phyloP scores from a whole-genome alignment of 2,329 filamentous ascomycete species.

The Chrysoporthe austroafricana region DNA sequence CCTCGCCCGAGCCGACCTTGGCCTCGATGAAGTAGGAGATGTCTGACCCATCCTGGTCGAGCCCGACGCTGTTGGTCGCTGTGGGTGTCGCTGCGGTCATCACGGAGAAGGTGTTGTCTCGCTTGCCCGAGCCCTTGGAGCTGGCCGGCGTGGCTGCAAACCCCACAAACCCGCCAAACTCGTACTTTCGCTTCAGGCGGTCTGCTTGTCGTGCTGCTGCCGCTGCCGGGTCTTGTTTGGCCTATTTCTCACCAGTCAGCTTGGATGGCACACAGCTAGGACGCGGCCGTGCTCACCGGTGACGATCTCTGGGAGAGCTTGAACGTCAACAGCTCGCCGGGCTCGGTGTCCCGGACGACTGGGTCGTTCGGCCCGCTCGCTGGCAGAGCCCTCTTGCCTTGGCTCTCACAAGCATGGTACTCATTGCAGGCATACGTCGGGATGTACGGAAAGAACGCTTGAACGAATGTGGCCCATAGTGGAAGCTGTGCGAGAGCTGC shows the following conservation, averaged over 20 bases:
- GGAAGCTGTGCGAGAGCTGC: constrained; percentile 49
- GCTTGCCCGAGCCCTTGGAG: constrained; percentile 37
- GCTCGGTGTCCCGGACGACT: neutral
- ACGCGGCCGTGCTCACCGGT: constrained; percentile 37
- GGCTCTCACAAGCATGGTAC: constrained; percentile 33
- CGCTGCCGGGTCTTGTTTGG: constrained; percentile 33
- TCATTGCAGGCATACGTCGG: constrained; percentile 39
- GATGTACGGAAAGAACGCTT: constrained; percentile 54
- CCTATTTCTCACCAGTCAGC: neutral
- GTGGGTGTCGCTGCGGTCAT: constrained; percentile 51
- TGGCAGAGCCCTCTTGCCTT: constrained; percentile 32
- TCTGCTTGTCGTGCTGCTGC: constrained; percentile 44
- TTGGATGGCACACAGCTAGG: neutral
- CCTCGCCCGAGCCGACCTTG: constrained; percentile 57
- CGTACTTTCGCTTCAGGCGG: constrained; percentile 47
- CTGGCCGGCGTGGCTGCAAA: constrained; percentile 28
- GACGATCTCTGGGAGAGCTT: constrained; percentile 45
- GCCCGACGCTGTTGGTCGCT: constrained; percentile 53
- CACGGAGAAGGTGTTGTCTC: constrained; percentile 53
- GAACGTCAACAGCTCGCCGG: constrained; percentile 41
- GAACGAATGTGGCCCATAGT: constrained; percentile 49
- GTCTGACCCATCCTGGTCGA: constrained; percentile 68
- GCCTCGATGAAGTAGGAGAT: constrained; percentile 68
- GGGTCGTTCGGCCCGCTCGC: constrained; percentile 8
- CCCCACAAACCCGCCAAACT: constrained; percentile 41